A percentile compares a stretch with the other conserved stretches of the same genome.
These are phyloP conservation scores for Fusarium albosuccineum DNA, from an alignment of 2,329 filamentous ascomycete species.

Conservation along the genomic window DNA sequence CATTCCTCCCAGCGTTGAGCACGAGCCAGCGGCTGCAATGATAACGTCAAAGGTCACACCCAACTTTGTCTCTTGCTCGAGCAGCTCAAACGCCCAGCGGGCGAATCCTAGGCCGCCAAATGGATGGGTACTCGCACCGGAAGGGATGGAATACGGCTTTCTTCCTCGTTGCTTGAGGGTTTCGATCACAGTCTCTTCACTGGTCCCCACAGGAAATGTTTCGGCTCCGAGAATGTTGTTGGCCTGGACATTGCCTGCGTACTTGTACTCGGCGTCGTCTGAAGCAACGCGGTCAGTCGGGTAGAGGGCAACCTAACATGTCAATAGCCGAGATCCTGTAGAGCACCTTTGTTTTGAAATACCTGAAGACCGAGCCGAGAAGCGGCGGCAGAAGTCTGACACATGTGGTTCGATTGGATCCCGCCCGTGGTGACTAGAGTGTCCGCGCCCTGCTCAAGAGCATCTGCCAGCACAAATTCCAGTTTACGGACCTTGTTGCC, in stretches of 20 bases:
- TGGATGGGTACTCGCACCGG: constrained; percentile 26
- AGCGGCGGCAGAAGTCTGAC: constrained; percentile 33
- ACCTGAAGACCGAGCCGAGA: constrained; percentile 29
- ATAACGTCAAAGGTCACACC: constrained; percentile 21
- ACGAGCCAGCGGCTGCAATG: constrained; percentile 23
- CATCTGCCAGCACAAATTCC: constrained; percentile 32
- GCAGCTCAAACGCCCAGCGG: constrained; percentile 30
- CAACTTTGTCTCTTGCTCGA: constrained; percentile 24
- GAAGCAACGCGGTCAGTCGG: constrained; percentile 17
- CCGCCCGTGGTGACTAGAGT: constrained; percentile 32
- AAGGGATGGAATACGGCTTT: constrained; percentile 27
- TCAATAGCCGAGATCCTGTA: background rate
- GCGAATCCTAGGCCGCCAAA: constrained; percentile 28
- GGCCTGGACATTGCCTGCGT: constrained; percentile 28
- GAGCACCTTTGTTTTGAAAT: fast-evolving
- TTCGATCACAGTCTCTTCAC: constrained; percentile 7
- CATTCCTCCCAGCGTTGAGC: constrained; percentile 28
- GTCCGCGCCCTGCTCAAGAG: constrained; percentile 23
- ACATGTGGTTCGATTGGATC: constrained; percentile 35
- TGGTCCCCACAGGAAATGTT: constrained; percentile 20
- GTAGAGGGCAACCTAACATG: constrained; percentile 23
- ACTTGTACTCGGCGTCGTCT: constrained; percentile 17
- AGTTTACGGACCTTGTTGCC: constrained; percentile 35
- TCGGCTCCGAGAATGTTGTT: constrained; percentile 29
- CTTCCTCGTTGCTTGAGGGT: constrained; percentile 12